Base-by-base conservation (phyloP, 176 grass and related monocot genomes). In the Oryza australiensis region DNA sequence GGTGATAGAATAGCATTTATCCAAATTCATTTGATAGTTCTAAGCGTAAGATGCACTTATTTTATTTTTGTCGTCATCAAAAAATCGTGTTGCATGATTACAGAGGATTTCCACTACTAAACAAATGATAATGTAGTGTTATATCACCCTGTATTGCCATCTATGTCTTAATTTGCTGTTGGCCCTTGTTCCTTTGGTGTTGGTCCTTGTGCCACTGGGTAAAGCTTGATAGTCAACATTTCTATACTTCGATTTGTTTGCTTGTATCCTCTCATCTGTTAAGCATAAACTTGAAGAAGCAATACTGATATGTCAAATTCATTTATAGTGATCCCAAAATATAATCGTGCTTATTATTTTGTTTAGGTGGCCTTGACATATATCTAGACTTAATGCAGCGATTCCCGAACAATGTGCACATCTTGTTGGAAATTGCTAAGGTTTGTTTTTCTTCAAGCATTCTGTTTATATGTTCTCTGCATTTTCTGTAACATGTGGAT, bases 391-490 rank as follows among this genome's bases (percentile, higher is more conserved):
- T 99, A 83, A 74, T 92, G 82, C 91, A 92, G 68, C 82, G 93
- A 20, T 99, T 91, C 88, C 93, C 96, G 53, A 99, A 90, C 68
- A 99, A 99, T 75, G 87, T 95, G 68, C 92, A 95, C 83, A 90
- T 98, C 72, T 86, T 98, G 65, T 53, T 98, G 79, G 96, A 98
- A 91, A 90, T 93, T 80, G 93, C 92, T 74, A 95, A 93, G 92
- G 95, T 98, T 57, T 87, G 14, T 76, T 27, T 88, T 84, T 86
- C 57, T 73, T 73, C 16, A 66, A 62, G n/a, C 77, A 45, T 30
- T 20, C 5, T 76, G n/a, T 63, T 62, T 3, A 41, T 68, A 3
- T 12, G n/a, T 16, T 81, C 51, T 51, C 18, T 22, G 14, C 80
- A 49, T 16, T 81, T 40, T 51, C 18, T 22, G 14, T 85, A 49